Evolutionary conservation across 805 yeast species (phyloP), one percentile per base, ranked within the genome.

Genomic region (Candida bentonensis): DNA sequence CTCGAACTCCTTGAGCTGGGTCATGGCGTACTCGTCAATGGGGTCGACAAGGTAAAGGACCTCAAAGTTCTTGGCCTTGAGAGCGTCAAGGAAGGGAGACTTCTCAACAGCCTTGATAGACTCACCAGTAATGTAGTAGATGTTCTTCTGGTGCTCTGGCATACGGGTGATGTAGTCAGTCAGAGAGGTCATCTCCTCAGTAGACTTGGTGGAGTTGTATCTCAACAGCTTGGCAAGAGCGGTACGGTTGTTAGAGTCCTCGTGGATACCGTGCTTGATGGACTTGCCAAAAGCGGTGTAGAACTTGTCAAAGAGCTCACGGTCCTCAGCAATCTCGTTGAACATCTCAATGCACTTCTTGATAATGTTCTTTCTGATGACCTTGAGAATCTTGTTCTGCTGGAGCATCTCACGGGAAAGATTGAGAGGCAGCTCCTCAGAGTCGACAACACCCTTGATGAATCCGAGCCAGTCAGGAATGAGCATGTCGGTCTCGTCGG

Each of bases 121-220:
- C 76, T 92, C 98, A 82, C 98, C 99, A 65, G 99, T 92, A 69
- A 92, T 92, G 79, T 77, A 92, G 81, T 92, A 92, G 64, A 92
- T 85, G 78, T 92, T 92, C 92, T 92, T 88, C 77, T 92, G 99
- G 76, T 86, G 96, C 73, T 87, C 96, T 67, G 92, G 95, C 99
- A 92, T 92, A 74, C 97, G 84, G 56, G 97, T 89, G 53, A 92
- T 94, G 73, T 92, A 92, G 74, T 92, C 99, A 56, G 94, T 70
- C 63, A 92, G 78, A 33, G 97, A 89, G 55, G 96, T 89, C 67
- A 74, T 66, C 75, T 92, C 98, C 63, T 89, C 98, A 58, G 77
- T 63, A 53, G 96, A 81, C 76, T 88, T 89, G 63, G 97, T 88
- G 47, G 97, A 87, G 82, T 87, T 76, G 82, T 77, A 92, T 75